A percentile compares a stretch with the other conserved stretches of the same genome.
These are phyloP conservation scores for Pisolithus thermaeus DNA, from an alignment of 1,284 basidiomycete genomes.

Conservation along the genomic window DNA sequence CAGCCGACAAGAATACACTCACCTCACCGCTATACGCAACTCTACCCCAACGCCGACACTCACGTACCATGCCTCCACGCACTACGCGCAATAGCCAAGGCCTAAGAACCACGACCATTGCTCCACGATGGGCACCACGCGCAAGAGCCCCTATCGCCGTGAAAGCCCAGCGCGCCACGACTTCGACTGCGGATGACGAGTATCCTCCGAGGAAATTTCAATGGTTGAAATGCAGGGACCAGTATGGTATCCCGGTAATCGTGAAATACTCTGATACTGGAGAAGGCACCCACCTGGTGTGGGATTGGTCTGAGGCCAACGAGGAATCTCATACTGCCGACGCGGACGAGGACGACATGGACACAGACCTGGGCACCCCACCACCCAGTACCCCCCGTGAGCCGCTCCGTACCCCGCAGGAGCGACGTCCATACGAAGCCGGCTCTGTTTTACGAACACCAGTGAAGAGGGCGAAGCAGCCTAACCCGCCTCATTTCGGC, in stretches of 20 bases:
- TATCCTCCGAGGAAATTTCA: not conserved
- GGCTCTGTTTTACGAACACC: slow-evolving; percentile 28
- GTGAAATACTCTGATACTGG: slow-evolving; percentile 8
- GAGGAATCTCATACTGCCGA: slow-evolving; percentile 7
- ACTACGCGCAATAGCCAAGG: slow-evolving; percentile 1
- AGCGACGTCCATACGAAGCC: slow-evolving; percentile 16
- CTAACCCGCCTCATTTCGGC: slow-evolving; percentile 23
- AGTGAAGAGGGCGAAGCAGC: slow-evolving; percentile 21
- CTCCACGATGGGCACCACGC: not conserved
- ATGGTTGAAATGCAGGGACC: slow-evolving; percentile 9
- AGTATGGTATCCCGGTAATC: slow-evolving; percentile 5
- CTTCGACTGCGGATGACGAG: not conserved
- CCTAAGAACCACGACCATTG: not conserved
- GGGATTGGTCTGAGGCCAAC: slow-evolving; percentile 6
- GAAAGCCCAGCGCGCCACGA: not conserved
- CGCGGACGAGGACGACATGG: slow-evolving; percentile 7
- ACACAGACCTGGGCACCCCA: slow-evolving; percentile 14
- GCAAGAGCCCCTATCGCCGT: not conserved
- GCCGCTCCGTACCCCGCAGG: slow-evolving; percentile 22
- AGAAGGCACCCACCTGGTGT: slow-evolving; percentile 6
- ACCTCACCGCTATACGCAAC: not conserved
- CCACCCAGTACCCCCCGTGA: not conserved
- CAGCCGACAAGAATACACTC: not conserved
- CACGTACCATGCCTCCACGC: not conserved
- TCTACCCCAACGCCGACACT: not conserved